Base-by-base conservation (phyloP, 768 basidiomycete genomes). In the Polyporus arcularius region DNA sequence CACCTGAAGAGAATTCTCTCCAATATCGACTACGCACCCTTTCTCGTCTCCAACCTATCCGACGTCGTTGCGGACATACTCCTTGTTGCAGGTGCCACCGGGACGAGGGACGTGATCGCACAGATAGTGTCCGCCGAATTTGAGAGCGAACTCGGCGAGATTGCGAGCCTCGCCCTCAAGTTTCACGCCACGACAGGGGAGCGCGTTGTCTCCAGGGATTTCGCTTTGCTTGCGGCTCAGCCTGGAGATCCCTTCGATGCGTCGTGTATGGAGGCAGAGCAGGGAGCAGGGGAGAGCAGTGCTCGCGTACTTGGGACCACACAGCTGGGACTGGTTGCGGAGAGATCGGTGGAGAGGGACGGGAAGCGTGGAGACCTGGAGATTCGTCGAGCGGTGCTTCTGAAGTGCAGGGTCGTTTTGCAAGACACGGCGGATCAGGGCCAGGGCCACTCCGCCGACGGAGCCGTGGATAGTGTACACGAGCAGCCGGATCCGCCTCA, bases 141-240 rank as follows among this genome's bases (percentile, higher is more conserved):
- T 42, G 35, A 16, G 32, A 18, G 15, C 12, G 47, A 26, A 4
- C 38, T 65, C 9, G 26, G 45, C 9, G 48, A 49, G 18, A 42
- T 60, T 18, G 41, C 54, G 14, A 15, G 26, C 2, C 31, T 52
- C 14, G 55, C 55, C 1, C 14, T 65, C 35, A 26, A 53, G 14
- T 41, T 65, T 21, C 55, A 56, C 32, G 14, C 42, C 8, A 53
- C 45, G 28, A 42, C 40, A 5, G 59, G 61, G 2, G 65, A 63
- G 32, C 55, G 42, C 28, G 31, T 66, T 40, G 21, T 60, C 4
- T 56, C 57, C 15, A 40, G 52, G 16, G 65, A 63, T n/a, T 46
- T 63, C 38, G 2, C 28, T 26, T 26, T 52, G n/a, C 11, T 49
- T 39, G 28, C 26, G 1, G 51, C 26, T 6, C 6, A 38, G n/a